These are phyloP conservation scores for Candida krabiensis DNA, from an alignment of 805 yeast species.

Conservation along the genomic window DNA sequence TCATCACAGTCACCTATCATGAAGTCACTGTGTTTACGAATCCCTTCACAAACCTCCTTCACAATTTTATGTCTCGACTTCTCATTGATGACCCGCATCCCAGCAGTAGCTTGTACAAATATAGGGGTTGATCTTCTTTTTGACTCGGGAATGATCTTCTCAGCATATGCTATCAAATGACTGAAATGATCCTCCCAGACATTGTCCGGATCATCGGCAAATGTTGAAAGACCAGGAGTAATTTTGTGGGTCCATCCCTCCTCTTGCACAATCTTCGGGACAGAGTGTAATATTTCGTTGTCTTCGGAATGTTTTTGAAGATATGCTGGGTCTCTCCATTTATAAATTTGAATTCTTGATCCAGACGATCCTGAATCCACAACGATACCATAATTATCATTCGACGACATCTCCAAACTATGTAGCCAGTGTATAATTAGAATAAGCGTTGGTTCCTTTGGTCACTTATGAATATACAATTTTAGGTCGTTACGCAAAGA, in stretches of 20 bases:
- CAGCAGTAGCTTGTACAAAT: conserved; percentile 93
- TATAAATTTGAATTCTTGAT: conserved; percentile 79
- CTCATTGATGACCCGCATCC: conserved; percentile 78
- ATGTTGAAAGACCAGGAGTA: conserved; percentile 84
- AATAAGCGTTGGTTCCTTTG: too few relatives aligned
- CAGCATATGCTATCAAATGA: conserved; percentile 67
- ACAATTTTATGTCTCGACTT: conserved; percentile 54
- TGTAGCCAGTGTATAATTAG: too few relatives aligned
- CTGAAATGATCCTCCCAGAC: conserved; percentile 75
- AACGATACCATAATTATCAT: conserved; percentile 71
- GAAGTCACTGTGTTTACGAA: conserved; percentile 59
- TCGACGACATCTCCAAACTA: not conserved
- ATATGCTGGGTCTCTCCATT: conserved; percentile 62
- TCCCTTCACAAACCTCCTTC: conserved; percentile 55
- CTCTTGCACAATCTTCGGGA: conserved; percentile 67
- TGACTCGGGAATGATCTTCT: conserved; percentile 62
- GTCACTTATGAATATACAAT: too few relatives aligned
- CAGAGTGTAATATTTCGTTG: conserved; percentile 44
- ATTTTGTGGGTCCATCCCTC: conserved; percentile 69
- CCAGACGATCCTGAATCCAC: conserved; percentile 97
- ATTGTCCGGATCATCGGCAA: conserved; percentile 46
- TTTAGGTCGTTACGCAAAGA: too few relatives aligned
- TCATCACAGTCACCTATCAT: conserved; percentile 57
- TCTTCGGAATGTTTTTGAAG: conserved; percentile 34
- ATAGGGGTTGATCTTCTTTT: conserved; percentile 73